Percentiles rank a stretch among this genome's conserved stretches.
Conservation (phyloP, 1,139 yeast genomes). For the Geotrichum australiense region DNA sequence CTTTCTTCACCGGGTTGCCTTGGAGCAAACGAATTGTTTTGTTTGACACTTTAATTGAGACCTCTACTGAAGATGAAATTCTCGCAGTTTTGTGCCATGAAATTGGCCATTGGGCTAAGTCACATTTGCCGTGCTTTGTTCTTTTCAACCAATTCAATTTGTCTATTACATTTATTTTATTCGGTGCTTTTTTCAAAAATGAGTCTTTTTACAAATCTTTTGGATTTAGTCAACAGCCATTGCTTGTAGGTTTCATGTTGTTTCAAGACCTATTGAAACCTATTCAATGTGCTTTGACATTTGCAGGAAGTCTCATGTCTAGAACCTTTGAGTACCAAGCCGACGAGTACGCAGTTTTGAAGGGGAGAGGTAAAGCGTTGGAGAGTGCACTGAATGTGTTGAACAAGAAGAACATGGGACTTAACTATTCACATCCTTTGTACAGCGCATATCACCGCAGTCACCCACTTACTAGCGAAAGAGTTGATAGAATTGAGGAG, state of each 20-base stretch:
- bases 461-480: constrained; percentile 86
- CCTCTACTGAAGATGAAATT: constrained; percentile 69
- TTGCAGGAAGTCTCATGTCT: constrained; percentile 59
- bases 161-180: constrained; percentile 58
- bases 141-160: constrained; percentile 57
- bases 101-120: constrained; percentile 93
- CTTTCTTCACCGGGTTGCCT: constrained; percentile 91
- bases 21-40: constrained; percentile 95
- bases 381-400: constrained; percentile 66
- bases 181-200: constrained; percentile 75
- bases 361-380: constrained; percentile 65
- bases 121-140: constrained; percentile 72
- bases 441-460: constrained; percentile 84
- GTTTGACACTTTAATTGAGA: constrained; percentile 81
- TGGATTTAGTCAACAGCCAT: constrained; percentile 71
- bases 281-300: constrained; percentile 59
- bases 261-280: constrained; percentile 64
- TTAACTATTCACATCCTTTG: constrained; percentile 82
- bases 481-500: constrained; percentile 57
- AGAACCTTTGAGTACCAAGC: constrained; percentile 93
- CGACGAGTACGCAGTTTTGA: constrained; percentile 69
- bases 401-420: constrained; percentile 71
- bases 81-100: constrained; percentile 96
- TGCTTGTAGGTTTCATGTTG: constrained; percentile 70
- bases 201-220: constrained; percentile 67